phyloP scores from a whole-genome alignment of 2,329 filamentous ascomycete species.

The Neocatenulostroma microsporum region DNA sequence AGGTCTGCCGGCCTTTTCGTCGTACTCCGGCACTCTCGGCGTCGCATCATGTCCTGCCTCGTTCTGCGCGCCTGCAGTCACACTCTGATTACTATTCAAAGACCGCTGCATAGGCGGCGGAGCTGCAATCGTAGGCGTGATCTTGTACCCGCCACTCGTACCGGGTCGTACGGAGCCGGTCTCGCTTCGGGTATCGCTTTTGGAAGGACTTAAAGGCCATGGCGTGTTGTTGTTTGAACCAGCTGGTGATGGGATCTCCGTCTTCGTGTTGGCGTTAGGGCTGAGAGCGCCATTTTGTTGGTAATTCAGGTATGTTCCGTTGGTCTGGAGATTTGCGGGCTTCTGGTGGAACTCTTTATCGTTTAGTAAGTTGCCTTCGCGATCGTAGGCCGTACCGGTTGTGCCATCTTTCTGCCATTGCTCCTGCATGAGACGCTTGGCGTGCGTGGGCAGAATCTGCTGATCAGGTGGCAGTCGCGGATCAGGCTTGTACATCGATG shows the following conservation, averaged over 20 bases:
- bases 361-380: conserved; percentile 76
- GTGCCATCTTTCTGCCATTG: conserved; percentile 91
- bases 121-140: conserved; percentile 37
- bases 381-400: conserved; percentile 77
- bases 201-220: conserved; percentile 22
- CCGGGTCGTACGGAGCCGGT: conserved; percentile 26
- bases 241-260: too few relatives aligned
- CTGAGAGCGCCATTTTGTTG: neutral
- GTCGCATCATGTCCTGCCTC: conserved; percentile 30
- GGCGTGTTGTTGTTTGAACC: conserved; percentile 9
- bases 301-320: neutral
- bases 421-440: conserved; percentile 82
- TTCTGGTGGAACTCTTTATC: conserved; percentile 44
- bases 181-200: conserved; percentile 20
- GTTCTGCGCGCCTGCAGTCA: conserved; percentile 7
- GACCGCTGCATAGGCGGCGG: conserved; percentile 18
- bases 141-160: conserved; percentile 41
- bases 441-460: conserved; percentile 90
- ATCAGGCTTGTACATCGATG: conserved; percentile 91
- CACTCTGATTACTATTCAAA: conserved; percentile 14
- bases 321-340: conserved; percentile 1
- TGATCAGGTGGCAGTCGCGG: conserved; percentile 89
- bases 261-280: neutral
- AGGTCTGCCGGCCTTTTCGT: too few relatives aligned
- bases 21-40: conserved; percentile 48